phyloP scores from a whole-genome alignment of 805 yeast genomes.

The Myxozyma monticola region DNA sequence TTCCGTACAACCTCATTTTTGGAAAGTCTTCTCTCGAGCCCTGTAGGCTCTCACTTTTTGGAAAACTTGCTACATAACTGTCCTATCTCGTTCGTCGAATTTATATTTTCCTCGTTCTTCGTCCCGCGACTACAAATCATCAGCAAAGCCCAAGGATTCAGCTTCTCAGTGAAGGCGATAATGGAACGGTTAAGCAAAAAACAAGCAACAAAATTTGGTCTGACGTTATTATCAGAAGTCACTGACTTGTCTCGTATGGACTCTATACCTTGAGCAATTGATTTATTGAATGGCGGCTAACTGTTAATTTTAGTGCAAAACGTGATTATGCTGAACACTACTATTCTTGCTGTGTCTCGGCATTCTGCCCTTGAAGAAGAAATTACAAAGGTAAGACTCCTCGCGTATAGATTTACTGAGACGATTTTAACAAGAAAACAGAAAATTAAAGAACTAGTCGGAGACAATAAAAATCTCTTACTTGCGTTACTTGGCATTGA shows the following conservation, averaged over 20 bases:
- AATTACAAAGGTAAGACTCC: background rate
- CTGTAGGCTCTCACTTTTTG: constrained; percentile 92
- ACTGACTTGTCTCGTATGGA: constrained; percentile 19
- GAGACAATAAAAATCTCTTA: constrained; percentile 5
- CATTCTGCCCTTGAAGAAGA: constrained; percentile 4
- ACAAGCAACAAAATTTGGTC: constrained; percentile 2
- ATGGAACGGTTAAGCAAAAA: constrained; percentile 46
- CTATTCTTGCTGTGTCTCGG: constrained; percentile 6
- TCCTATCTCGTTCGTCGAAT: constrained; percentile 65
- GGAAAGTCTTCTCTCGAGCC: constrained; percentile 77
- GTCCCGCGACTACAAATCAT: constrained; percentile 69
- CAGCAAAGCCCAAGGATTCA: constrained; percentile 80
- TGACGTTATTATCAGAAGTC: constrained; percentile 6
- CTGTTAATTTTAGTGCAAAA: constrained; percentile 5
- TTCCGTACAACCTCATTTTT: constrained; percentile 52
- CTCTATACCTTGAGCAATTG: background rate
- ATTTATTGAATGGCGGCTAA: background rate
- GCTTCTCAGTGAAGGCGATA: constrained; percentile 72
- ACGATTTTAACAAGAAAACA: background rate
- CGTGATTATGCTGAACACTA: constrained; percentile 7
- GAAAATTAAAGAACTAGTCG: constrained; percentile 6
- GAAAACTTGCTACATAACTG: constrained; percentile 67
- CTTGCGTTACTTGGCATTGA: constrained; percentile 10
- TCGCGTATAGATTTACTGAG: background rate
- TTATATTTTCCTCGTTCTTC: constrained; percentile 72